Evolutionary conservation across 2,329 filamentous ascomycete genomes (phyloP), one percentile per base, ranked within the genome.

Genomic region (Aspergillus novoparasiticus): DNA sequence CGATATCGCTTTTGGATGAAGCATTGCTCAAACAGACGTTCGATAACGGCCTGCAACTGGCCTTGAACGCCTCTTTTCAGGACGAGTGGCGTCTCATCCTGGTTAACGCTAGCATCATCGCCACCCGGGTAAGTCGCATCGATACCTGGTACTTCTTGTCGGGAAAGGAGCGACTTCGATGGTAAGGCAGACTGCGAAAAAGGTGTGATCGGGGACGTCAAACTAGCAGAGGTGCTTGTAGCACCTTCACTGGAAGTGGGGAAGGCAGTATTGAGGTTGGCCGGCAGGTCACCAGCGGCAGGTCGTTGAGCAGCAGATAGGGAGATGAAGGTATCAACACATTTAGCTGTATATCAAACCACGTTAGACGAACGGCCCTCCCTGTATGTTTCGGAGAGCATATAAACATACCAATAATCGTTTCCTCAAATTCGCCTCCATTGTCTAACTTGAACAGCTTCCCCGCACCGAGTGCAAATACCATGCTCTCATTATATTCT

Each of bases 401-500:
- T 48, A 16, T 30, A 43, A 59, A 77, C 82, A 73, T 79, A 87
- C 85, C 94, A 78, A 98, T 94, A 81, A 99, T 98, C 62, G 95
- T 99, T 83, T 99, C 94, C 80, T 99, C 95, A 75, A 97, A 99
- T 83, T 99, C 95, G 79, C 93, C 91, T 58, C 92, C 90, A 60
- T 90, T 86, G 74, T 97, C 92, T 69, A 98, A 87, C 82, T 96
- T 92, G 85, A 99, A 97, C 57, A 97, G 89, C 76, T 97, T 92
- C 64, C 95, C 95, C 28, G 95, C 94, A 63, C 93, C 94, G 53
- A 99, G 87, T 67, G 95, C 95, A 80, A 99, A 98, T 58, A 92
- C 91, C 94, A 99, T 98, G 80, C 94, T 97, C 83, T 99, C 95
- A 77, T 97, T 95, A 84, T 99, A 99, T 78, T 95, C 95, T 81